Base-by-base conservation (phyloP, 805 yeast species). In the Grigorovia yakushimaensis region DNA sequence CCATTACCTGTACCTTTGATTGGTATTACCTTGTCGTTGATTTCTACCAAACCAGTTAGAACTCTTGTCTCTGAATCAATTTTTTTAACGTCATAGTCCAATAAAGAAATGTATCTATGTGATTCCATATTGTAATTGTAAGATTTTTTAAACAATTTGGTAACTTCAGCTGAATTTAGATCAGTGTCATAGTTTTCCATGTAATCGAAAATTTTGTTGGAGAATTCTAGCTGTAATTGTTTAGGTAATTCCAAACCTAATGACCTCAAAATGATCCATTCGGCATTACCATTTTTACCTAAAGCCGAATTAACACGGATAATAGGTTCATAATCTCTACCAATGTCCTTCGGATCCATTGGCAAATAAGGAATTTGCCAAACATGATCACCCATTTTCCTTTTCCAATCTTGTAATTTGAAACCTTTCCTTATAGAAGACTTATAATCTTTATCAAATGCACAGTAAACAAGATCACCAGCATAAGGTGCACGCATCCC, bases 251-350 rank as follows among this genome's bases (percentile, higher is more conserved):
- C 94, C 49, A 85, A 75, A 58, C 82, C 91, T 64, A 86, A 73
- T 54, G 77, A 76, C 54, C 86, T 74, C 60, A 85, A 72, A 59
- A 85, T 82, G 54, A 86, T 82, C 93, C 94, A 85, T 5, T 94
- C 86, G 10, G 91, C 84, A 33, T 33, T 33, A 54, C 94, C 94
- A 58, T 94, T 94, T 68, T 85, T 85, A 51, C 95, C 95, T 22
- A 86, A 78, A 68, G 85, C 94, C 11, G 93, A 84, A 67, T 85
- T 85, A 63, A 85, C 93, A 61, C 95, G 78, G 56, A 85, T 85
- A 47, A 86, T 84, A n/a, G 94, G 93, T 67, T 86, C 95, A 68
- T 86, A 86, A n/a, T 83, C 83, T 64, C 93, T 78, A 45, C 94
- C 94, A 57, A 85, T 81, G 63, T 86, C 94, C 55, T 77, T 73